Evolutionary conservation across 768 basidiomycete species (phyloP).

Genomic region (Boletus rubroflammeus): DNA sequence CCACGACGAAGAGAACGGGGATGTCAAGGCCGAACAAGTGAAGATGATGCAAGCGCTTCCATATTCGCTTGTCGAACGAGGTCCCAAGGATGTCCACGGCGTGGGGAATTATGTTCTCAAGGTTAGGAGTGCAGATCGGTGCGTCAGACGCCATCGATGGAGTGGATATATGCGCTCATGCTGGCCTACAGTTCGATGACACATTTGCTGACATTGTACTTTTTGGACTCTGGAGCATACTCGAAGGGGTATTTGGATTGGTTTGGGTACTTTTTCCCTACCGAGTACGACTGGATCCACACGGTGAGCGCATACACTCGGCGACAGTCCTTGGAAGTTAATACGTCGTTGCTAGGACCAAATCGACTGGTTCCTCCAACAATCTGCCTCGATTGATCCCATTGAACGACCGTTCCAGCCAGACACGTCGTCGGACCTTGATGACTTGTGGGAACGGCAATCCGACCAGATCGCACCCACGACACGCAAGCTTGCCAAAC

Average conservation of each 20-base stretch:
- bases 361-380: slow-evolving; percentile 87
- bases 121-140: slow-evolving; percentile 81
- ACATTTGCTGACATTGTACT: slow-evolving; percentile 87
- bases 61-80: slow-evolving; percentile 76
- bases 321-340: neutral
- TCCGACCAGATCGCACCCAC: slow-evolving; percentile 56
- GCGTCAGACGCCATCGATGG: slow-evolving; percentile 30
- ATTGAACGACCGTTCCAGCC: slow-evolving; percentile 84
- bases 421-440: slow-evolving; percentile 52
- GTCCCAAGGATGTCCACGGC: slow-evolving; percentile 83
- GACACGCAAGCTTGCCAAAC: slow-evolving; percentile 68
- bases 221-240: slow-evolving; percentile 86
- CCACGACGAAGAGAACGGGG: slow-evolving; percentile 79
- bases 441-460: slow-evolving; percentile 61
- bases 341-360: slow-evolving; percentile 44
- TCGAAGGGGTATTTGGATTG: slow-evolving; percentile 55
- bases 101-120: slow-evolving; percentile 90
- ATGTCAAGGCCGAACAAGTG: slow-evolving; percentile 60
- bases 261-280: slow-evolving; percentile 56
- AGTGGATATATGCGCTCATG: slow-evolving; percentile 4
- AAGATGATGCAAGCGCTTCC: slow-evolving; percentile 74
- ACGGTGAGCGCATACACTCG: slow-evolving; percentile 39
- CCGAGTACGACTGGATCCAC: slow-evolving; percentile 85
- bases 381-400: slow-evolving; percentile 68
- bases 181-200: slow-evolving; percentile 65